These are phyloP conservation scores for Microbotryum violaceum DNA, from an alignment of 1,284 basidiomycete species.

Conservation along the genomic window DNA sequence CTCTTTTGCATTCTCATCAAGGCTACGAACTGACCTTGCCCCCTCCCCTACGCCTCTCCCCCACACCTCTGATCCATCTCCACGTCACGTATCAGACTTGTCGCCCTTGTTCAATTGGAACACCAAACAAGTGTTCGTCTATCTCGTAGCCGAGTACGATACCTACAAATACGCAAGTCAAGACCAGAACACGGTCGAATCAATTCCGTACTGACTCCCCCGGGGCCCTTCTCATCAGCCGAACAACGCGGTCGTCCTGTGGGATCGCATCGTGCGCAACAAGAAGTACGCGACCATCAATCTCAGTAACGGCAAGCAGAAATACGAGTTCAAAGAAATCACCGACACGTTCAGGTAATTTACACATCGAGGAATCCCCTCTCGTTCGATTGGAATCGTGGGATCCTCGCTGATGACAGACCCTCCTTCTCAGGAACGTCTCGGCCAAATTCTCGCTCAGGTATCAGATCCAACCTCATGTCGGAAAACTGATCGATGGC, in stretches of 20 bases:
- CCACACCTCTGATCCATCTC: constrained; percentile 31
- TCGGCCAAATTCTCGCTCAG: constrained; percentile 65
- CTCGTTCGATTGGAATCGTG: not conserved
- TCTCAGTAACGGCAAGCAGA: constrained; percentile 58
- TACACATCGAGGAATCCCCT: not conserved
- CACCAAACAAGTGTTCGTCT: constrained; percentile 84
- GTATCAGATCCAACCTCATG: constrained; percentile 85
- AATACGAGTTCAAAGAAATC: constrained; percentile 73
- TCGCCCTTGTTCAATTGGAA: constrained; percentile 83
- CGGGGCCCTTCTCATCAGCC: constrained; percentile 46
- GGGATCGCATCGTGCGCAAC: constrained; percentile 77
- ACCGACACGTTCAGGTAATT: constrained; percentile 70
- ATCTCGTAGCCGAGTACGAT: constrained; percentile 68
- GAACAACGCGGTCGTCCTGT: constrained; percentile 74
- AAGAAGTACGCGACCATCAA: constrained; percentile 66
- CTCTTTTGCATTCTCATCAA: not conserved
- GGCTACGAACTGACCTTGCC: not conserved
- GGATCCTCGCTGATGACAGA: not conserved
- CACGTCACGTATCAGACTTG: constrained; percentile 53
- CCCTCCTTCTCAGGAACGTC: constrained; percentile 49
- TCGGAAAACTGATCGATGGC: constrained; percentile 68
- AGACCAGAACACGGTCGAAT: too few species aligned
- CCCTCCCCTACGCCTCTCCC: constrained; percentile 33
- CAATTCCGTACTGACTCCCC: constrained; percentile 1
- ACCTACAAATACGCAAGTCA: constrained; percentile 59